These are phyloP conservation scores for Candida adriatica DNA, from an alignment of 805 yeast genomes.

Conservation along the genomic window DNA sequence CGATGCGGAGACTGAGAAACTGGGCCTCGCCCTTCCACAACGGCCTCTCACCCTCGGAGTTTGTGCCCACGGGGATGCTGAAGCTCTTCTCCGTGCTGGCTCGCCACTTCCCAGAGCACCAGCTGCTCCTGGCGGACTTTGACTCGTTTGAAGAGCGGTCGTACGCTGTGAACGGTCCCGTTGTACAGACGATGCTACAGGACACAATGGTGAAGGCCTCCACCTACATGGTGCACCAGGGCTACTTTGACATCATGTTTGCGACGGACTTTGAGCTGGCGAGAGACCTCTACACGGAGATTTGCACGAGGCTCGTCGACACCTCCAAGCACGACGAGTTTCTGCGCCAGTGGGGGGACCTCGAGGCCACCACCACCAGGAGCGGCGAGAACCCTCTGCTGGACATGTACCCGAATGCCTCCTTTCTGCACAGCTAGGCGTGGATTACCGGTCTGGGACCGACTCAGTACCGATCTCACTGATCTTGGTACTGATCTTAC, in stretches of 20 bases:
- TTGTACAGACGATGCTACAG: conserved; percentile 69
- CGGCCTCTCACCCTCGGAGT: conserved; percentile 60
- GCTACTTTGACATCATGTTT: conserved; percentile 80
- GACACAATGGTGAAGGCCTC: conserved; percentile 62
- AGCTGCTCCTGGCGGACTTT: conserved; percentile 69
- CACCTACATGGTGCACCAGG: conserved; percentile 79
- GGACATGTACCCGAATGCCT: conserved; percentile 65
- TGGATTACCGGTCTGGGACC: no score
- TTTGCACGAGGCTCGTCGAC: conserved; percentile 52
- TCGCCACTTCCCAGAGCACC: conserved; percentile 67
- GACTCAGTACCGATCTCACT: no score
- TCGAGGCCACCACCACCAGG: conserved; percentile 57
- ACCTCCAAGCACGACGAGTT: conserved; percentile 59
- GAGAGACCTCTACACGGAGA: conserved; percentile 52
- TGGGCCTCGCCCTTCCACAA: conserved; percentile 59
- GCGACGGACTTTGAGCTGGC: conserved; percentile 70
- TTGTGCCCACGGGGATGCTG: conserved; percentile 69
- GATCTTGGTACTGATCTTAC: no score
- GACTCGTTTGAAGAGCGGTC: conserved; percentile 28
- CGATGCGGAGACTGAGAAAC: conserved; percentile 36
- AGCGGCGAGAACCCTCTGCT: conserved; percentile 84
- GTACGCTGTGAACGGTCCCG: conserved; percentile 64
- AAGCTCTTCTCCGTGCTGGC: conserved; percentile 59
- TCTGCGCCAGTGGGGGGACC: conserved; percentile 63
- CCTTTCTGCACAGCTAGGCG: conserved; percentile 13